Conservation (phyloP, 345 rosid species). For the Gossypium herbaceum region DNA sequence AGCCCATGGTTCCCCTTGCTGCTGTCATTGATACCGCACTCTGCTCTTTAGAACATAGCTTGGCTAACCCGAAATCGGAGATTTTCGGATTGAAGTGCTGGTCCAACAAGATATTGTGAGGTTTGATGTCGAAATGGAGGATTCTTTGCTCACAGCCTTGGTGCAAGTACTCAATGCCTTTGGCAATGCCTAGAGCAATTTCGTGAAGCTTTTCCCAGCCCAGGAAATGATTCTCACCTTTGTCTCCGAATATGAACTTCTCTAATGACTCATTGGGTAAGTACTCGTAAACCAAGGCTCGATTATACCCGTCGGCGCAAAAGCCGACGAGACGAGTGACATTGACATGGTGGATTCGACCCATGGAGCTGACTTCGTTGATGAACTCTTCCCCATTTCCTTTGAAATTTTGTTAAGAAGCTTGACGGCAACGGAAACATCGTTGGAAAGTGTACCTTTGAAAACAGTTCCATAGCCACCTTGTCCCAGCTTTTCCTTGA, state of each 20-base stretch:
- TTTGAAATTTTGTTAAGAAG: conserved; percentile 7
- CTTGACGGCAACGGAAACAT: conserved; percentile 11
- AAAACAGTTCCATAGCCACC: conserved; percentile 16
- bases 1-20: conserved; percentile 20
- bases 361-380: conserved; percentile 14
- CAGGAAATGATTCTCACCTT: neutral
- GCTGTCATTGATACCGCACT: conserved; percentile 15
- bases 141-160: conserved; percentile 19
- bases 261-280: conserved; percentile 13
- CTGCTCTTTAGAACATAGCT: conserved; percentile 20
- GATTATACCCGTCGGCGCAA: conserved; percentile 10
- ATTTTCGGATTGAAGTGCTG: conserved; percentile 20
- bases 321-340: conserved; percentile 14
- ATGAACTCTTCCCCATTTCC: conserved; percentile 14
- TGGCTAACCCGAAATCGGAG: conserved; percentile 28
- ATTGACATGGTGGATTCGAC: conserved; percentile 15
- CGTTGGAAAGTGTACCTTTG: conserved; percentile 15
- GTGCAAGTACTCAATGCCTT: conserved; percentile 16
- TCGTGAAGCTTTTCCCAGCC: conserved; percentile 6
- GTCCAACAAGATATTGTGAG: conserved; percentile 17
- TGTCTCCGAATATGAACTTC: conserved; percentile 17
- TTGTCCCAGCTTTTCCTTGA: conserved; percentile 17
- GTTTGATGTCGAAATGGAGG: conserved; percentile 26
- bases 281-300: conserved; percentile 15
- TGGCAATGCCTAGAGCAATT: conserved; percentile 13